Base-by-base conservation (phyloP, 73 alveolate genomes). In the Paramecium biaurelia region DNA sequence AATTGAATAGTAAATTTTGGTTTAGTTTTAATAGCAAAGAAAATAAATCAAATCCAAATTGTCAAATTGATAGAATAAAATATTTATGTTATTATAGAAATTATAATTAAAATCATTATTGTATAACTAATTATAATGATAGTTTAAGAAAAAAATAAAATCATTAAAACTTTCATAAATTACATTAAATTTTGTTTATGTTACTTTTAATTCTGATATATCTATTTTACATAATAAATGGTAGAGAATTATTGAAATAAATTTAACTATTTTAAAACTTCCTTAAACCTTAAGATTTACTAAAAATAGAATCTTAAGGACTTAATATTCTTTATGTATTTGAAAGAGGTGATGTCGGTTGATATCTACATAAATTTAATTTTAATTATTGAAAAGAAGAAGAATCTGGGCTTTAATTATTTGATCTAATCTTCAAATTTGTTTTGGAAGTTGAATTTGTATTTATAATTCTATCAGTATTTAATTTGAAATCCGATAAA, bases 231-330 rank as follows among this genome's bases (percentile, higher is more conserved):
- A 79, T 30, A 43, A 79, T 34, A 30, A 79, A 79, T 18, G 90
- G 90, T 42, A 79, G 30, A 79, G 49, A 43, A 23, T 41, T 42
- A 23, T 41, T 79, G 37, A 79, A 79, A 79, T 79, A 79, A 24
- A 79, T 42, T 79, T 79, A 79, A 79, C 76, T 45, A 79, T 79
- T 79, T 45, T 79, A 43, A 24, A 38, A 41, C 47, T 79, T 79
- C 24, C 14, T 41, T 18, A 79, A 23, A 21, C 30, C 41, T 30
- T 24, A 23, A 14, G 32, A 30, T 37, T 38, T 72, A 34, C 35
- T 34, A 37, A 35, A 35, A 0, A 38, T 20, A 34, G 59, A 30
- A 72, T 72, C 35, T 14, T 63, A 26, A 12, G 84, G 84, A 26
- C 41, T 63, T 30, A 32, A 63, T 8, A 63, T 7, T 63, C 84